These are phyloP conservation scores for Ulmus americana DNA, from an alignment of 331 rosid species.

Conservation along the genomic window DNA sequence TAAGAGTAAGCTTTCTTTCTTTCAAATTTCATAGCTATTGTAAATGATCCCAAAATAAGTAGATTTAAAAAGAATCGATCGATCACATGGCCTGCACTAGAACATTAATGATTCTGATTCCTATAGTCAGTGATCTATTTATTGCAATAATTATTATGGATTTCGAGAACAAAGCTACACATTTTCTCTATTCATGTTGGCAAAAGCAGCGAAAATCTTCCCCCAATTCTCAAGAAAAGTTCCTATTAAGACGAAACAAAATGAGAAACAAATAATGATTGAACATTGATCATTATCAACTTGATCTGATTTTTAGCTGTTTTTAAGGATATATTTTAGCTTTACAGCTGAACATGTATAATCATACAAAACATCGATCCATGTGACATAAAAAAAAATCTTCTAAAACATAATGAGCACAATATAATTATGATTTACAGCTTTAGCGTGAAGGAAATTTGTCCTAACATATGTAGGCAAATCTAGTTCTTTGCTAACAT, in stretches of 20 bases:
- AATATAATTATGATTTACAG: no score
- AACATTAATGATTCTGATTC: background rate
- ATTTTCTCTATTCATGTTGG: constrained; percentile 3
- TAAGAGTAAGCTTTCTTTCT: background rate
- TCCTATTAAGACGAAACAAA: background rate
- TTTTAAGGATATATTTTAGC: constrained; percentile 8
- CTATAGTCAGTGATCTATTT: background rate
- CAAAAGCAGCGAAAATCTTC: constrained; percentile 8
- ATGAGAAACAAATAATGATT: constrained; percentile 4
- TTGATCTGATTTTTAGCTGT: constrained; percentile 15
- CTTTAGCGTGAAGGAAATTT: no score
- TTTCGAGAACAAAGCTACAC: background rate
- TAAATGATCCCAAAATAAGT: background rate
- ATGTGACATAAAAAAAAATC: no score
- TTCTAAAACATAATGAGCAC: no score
- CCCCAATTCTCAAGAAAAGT: background rate
- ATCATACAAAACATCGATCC: background rate
- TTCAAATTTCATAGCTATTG: background rate
- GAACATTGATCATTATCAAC: background rate
- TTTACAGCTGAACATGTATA: constrained; percentile 3
- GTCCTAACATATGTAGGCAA: no score
- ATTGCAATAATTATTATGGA: background rate
- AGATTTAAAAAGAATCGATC: background rate
- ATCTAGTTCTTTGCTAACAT: no score
- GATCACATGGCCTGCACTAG: background rate